Evolutionary conservation across 306 rosid species (phyloP).

Genomic region (Dalbergia cochinchinensis): DNA sequence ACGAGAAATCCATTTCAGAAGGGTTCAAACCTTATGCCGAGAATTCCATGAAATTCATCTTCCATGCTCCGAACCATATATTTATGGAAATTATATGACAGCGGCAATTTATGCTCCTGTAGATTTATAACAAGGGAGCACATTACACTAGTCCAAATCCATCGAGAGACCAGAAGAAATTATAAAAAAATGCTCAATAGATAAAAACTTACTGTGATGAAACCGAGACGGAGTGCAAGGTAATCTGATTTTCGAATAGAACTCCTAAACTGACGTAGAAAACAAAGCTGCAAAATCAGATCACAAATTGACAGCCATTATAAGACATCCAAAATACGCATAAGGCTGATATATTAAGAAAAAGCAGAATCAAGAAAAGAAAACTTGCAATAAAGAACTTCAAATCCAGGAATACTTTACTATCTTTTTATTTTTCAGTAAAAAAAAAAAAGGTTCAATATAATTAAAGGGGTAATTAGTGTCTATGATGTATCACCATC

Average conservation of each 20-base stretch:
- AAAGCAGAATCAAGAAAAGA: background rate
- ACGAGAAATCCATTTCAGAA: slow-evolving; percentile 32
- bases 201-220: slow-evolving; percentile 73
- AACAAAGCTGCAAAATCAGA: slow-evolving; percentile 82
- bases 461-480: background rate
- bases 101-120: slow-evolving; percentile 89
- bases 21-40: slow-evolving; percentile 85
- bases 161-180: background rate
- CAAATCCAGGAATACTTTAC: slow-evolving; percentile 9
- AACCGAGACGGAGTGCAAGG: slow-evolving; percentile 95
- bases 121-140: slow-evolving; percentile 42
- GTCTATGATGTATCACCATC: slow-evolving; percentile 71
- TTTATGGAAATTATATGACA: slow-evolving; percentile 81
- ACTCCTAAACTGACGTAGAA: slow-evolving; percentile 87
- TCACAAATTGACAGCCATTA: slow-evolving; percentile 36
- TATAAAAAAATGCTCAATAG: slow-evolving; percentile 20
- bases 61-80: slow-evolving; percentile 98
- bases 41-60: slow-evolving; percentile 93
- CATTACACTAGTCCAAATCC: slow-evolving; percentile 2
- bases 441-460: background rate
- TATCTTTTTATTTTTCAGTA: slow-evolving; percentile 8
- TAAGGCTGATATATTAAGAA: background rate
- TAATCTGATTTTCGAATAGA: slow-evolving; percentile 86
- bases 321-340: slow-evolving; percentile 17
- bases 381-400: background rate